Conservation (phyloP, 768 basidiomycete species). For the Pholiota microspora region DNA sequence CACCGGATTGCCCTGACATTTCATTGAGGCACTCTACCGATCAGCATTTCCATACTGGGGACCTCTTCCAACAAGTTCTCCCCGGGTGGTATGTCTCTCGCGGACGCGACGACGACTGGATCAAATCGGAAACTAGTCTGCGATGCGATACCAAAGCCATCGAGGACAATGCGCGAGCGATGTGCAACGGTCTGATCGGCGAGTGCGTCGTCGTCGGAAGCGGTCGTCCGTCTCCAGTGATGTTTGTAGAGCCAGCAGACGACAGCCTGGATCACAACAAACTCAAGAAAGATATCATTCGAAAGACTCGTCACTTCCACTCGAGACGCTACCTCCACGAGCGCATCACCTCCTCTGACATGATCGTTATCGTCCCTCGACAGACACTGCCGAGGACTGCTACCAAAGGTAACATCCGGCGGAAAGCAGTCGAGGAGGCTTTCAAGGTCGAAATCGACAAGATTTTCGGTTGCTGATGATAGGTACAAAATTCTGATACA, state of each 20-base stretch:
- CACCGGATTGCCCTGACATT: constrained; percentile 64
- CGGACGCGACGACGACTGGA: constrained; percentile 83
- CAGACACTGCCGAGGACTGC: constrained; percentile 74
- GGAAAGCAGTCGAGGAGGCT: constrained; percentile 70
- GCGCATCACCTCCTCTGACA: constrained; percentile 60
- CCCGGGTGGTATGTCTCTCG: constrained; percentile 62
- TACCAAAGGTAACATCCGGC: constrained; percentile 81
- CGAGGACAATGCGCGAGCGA: constrained; percentile 70
- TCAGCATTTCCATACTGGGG: constrained; percentile 78
- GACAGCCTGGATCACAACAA: constrained; percentile 49
- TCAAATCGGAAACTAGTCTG: constrained; percentile 76
- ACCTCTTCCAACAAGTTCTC: constrained; percentile 67
- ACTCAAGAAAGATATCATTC: constrained; percentile 69
- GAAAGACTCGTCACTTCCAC: constrained; percentile 73
- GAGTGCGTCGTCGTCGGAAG: constrained; percentile 78
- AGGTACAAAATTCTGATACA: not conserved
- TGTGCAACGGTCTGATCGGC: constrained; percentile 62
- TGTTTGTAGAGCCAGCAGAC: constrained; percentile 67
- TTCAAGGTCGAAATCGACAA: constrained; percentile 57
- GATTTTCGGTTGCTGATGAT: constrained; percentile 38
- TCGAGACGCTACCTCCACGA: constrained; percentile 76
- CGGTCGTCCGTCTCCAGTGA: constrained; percentile 71
- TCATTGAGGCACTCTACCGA: constrained; percentile 53
- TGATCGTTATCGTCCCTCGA: constrained; percentile 65
- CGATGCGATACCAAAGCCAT: constrained; percentile 82